Percentiles rank a stretch among this genome's conserved stretches.
Evolutionary conservation across 306 rosid genomes (phyloP).

Genomic region (Fragaria ananassa): DNA sequence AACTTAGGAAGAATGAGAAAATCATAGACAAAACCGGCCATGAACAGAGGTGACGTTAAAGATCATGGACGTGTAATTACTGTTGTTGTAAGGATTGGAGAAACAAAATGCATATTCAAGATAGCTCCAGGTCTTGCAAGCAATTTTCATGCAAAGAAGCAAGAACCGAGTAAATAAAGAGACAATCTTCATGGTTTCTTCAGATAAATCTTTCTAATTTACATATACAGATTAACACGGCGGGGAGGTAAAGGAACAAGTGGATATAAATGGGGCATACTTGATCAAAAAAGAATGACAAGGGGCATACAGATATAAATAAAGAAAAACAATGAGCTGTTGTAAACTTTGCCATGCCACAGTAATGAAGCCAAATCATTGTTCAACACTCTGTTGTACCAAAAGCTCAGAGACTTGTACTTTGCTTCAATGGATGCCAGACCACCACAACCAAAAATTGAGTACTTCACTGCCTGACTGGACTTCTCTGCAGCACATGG

Average conservation of each 20-base stretch:
- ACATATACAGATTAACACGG: slow-evolving; percentile 42
- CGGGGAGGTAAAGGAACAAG: slow-evolving; percentile 24
- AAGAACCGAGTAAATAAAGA: slow-evolving; percentile 25
- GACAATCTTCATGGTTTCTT: slow-evolving; percentile 22
- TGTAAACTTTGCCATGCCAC: slow-evolving; percentile 38
- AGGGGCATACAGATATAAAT: background rate
- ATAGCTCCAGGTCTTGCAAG: slow-evolving; percentile 20
- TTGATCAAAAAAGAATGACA: slow-evolving; percentile 5
- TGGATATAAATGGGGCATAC: background rate
- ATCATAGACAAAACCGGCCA: background rate
- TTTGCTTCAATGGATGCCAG: slow-evolving; percentile 34
- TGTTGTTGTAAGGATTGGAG: background rate
- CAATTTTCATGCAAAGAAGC: slow-evolving; percentile 28
- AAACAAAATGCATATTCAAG: background rate
- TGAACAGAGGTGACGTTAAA: background rate
- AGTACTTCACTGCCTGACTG: slow-evolving; percentile 7
- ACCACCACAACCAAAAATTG: slow-evolving; percentile 24
- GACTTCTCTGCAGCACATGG: slow-evolving; percentile 22
- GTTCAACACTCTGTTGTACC: slow-evolving; percentile 15
- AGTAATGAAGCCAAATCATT: slow-evolving; percentile 29
- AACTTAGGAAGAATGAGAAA: background rate
- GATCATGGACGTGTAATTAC: background rate
- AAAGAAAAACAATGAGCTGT: slow-evolving; percentile 55
- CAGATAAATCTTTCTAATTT: slow-evolving; percentile 53
- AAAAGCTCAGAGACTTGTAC: slow-evolving; percentile 31